Evolutionary conservation across 176 grass and related monocot species (phyloP).

Genomic region (Cenchrus fungigraminus): DNA sequence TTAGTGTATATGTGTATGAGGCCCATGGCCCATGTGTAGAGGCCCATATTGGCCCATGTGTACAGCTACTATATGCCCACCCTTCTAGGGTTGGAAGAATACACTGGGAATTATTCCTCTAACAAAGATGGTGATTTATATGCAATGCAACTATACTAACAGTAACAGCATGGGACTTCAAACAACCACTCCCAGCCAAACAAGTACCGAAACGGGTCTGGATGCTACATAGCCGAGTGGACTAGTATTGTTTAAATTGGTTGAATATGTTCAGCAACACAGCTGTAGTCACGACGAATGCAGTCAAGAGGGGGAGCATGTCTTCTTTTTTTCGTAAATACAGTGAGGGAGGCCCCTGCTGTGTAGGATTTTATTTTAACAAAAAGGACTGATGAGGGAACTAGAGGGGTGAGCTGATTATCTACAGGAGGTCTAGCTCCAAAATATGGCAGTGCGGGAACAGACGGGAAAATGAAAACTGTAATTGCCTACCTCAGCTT

Average conservation of each 20-base stretch:
- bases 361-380: no score
- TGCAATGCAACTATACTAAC: background rate
- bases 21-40: no score
- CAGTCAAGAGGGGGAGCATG: slow-evolving; percentile 15
- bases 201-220: background rate
- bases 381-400: no score
- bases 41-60: no score
- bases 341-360: no score
- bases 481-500: slow-evolving; percentile 83
- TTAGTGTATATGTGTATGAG: no score
- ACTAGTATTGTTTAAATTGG: background rate
- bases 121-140: slow-evolving; percentile 31
- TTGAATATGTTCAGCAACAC: slow-evolving; percentile 16
- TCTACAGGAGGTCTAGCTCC: background rate
- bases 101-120: no score
- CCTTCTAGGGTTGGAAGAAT: no score
- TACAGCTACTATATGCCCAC: no score
- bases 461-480: background rate
- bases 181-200: slow-evolving; percentile 9
- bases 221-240: slow-evolving; percentile 17
- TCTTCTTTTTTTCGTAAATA: background rate
- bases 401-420: no score
- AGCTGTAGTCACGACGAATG: slow-evolving; percentile 4
- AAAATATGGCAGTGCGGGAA: background rate
- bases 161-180: slow-evolving; percentile 2